Conservation (phyloP, 805 yeast species). For the Saccharomycopsis malanga region DNA sequence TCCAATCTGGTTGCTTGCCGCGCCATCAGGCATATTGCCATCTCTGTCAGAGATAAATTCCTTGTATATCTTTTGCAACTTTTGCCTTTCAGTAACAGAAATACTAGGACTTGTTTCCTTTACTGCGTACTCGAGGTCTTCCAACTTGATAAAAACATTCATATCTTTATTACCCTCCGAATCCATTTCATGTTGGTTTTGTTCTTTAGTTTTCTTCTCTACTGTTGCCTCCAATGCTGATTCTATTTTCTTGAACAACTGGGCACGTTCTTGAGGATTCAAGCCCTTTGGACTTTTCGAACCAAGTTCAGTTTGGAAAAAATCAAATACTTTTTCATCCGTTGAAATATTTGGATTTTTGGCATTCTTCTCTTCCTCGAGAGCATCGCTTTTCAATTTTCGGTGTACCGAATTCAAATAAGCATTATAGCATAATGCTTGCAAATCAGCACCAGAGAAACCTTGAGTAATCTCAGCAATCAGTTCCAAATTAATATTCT, state of each 20-base stretch:
- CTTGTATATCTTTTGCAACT: constrained; percentile 56
- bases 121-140: constrained; percentile 56
- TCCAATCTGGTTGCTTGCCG: constrained; percentile 73
- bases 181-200: constrained; percentile 18
- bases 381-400: constrained; percentile 45
- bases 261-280: constrained; percentile 36
- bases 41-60: constrained; percentile 73
- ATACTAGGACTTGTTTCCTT: constrained; percentile 85
- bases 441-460: constrained; percentile 91
- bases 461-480: constrained; percentile 63
- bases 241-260: constrained; percentile 38
- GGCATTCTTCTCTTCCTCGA: constrained; percentile 24
- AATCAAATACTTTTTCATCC: constrained; percentile 29
- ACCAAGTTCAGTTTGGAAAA: constrained; percentile 31
- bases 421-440: constrained; percentile 87
- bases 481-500: constrained; percentile 42
- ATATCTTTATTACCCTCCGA: not conserved
- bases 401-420: constrained; percentile 79
- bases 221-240: constrained; percentile 27
- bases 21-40: constrained; percentile 84
- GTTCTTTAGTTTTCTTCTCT: not conserved
- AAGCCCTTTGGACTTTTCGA: constrained; percentile 24
- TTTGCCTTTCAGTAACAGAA: constrained; percentile 59
- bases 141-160: constrained; percentile 36
- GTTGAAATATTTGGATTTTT: constrained; percentile 18